Percentiles rank a stretch among this genome's conserved stretches.
Evolutionary conservation across 2,329 filamentous ascomycete genomes (phyloP).

Genomic region (Ceratocystis smalleyi): DNA sequence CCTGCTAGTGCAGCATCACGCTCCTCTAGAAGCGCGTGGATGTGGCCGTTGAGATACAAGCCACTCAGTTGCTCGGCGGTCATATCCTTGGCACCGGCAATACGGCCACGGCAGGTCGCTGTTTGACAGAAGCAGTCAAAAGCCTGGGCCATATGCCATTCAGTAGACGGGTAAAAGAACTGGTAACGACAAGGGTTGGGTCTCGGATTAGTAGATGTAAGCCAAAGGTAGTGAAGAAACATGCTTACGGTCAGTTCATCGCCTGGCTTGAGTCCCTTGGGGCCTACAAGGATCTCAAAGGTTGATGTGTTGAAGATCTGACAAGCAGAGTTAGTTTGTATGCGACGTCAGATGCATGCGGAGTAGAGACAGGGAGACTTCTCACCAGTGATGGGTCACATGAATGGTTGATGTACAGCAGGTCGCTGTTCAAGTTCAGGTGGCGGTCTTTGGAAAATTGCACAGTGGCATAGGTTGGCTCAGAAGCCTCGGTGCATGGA

Average conservation of each 20-base stretch:
- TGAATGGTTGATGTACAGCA: conserved; percentile 54
- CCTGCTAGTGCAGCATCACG: conserved; percentile 16
- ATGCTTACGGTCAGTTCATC: conserved; percentile 41
- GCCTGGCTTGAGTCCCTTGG: conserved; percentile 37
- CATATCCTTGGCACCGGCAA: conserved; percentile 50
- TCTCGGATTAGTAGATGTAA: neutral
- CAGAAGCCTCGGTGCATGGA: conserved; percentile 39
- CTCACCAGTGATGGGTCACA: conserved; percentile 50
- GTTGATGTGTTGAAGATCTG: conserved; percentile 46
- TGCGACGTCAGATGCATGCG: neutral
- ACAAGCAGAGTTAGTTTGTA: neutral
- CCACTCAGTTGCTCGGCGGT: conserved; percentile 35
- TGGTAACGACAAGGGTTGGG: conserved; percentile 19
- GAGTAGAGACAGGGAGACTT: neutral
- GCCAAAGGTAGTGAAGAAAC: neutral
- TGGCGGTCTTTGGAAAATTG: conserved; percentile 42
- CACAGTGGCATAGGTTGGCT: conserved; percentile 48
- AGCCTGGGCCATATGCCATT: conserved; percentile 59
- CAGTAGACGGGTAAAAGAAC: conserved; percentile 63
- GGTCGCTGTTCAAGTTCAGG: conserved; percentile 48
- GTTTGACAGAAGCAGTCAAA: conserved; percentile 51
- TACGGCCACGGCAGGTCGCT: conserved; percentile 42
- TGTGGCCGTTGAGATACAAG: conserved; percentile 47
- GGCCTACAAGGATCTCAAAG: conserved; percentile 42
- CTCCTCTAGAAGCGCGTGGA: conserved; percentile 39